These are phyloP conservation scores for Candida frijolesensis DNA, from an alignment of 1,139 yeast genomes.

Conservation along the genomic window DNA sequence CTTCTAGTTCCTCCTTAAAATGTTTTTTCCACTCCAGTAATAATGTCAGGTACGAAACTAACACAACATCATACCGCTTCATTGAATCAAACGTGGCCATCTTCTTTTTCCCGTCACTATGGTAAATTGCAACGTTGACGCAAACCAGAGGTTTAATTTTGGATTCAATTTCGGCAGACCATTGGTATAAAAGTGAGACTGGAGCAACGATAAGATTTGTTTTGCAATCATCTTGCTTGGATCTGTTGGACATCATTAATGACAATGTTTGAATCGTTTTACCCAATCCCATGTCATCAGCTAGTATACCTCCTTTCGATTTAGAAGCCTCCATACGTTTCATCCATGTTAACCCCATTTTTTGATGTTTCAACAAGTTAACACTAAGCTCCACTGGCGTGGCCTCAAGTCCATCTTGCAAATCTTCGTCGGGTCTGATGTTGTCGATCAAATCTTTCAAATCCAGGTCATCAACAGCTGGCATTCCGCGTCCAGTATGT, in stretches of 20 bases:
- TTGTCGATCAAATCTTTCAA: slow-evolving; percentile 60
- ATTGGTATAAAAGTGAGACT: slow-evolving; percentile 78
- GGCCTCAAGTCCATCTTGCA: slow-evolving; percentile 46
- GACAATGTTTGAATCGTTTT: slow-evolving; percentile 86
- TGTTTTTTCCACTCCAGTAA: slow-evolving; percentile 72
- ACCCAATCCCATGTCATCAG: slow-evolving; percentile 96
- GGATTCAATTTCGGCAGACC: slow-evolving; percentile 75
- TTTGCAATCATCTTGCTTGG: slow-evolving; percentile 37
- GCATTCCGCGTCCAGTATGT: not conserved
- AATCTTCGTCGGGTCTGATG: slow-evolving; percentile 61
- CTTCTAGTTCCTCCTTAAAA: slow-evolving; percentile 38
- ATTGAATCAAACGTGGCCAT: slow-evolving; percentile 48
- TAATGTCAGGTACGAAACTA: slow-evolving; percentile 78
- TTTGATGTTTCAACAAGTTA: slow-evolving; percentile 77
- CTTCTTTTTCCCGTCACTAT: slow-evolving; percentile 50
- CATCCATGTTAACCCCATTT: slow-evolving; percentile 84
- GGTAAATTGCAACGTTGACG: slow-evolving; percentile 59
- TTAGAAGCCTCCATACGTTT: slow-evolving; percentile 61
- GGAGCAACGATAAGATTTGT: slow-evolving; percentile 85
- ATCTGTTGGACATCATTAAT: slow-evolving; percentile 58
- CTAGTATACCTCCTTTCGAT: slow-evolving; percentile 76
- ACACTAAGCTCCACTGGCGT: slow-evolving; percentile 75
- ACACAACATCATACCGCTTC: slow-evolving; percentile 64
- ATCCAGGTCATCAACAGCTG: slow-evolving; percentile 28
- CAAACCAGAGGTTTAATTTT: slow-evolving; percentile 54